Evolutionary conservation across 2,329 filamentous ascomycete genomes (phyloP).

Genomic region (Neofusicoccum sp.): DNA sequence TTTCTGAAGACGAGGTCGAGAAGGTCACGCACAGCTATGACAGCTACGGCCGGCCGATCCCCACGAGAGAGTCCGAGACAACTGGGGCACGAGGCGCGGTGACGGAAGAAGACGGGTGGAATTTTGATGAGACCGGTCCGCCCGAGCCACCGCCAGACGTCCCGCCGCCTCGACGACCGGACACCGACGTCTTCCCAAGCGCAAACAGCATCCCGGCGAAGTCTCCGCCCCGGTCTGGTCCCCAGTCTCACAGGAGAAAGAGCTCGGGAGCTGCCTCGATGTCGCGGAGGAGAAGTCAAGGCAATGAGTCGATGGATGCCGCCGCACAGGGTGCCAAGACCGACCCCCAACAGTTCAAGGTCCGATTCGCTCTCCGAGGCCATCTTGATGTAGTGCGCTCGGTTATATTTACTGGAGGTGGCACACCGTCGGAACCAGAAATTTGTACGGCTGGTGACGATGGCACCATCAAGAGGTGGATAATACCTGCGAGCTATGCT

Average conservation of each 20-base stretch:
- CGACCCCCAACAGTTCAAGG: slow-evolving; percentile 80
- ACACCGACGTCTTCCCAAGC: slow-evolving; percentile 83
- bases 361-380: slow-evolving; percentile 85
- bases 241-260: slow-evolving; percentile 72
- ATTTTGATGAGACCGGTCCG: slow-evolving; percentile 77
- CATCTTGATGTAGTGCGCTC: slow-evolving; percentile 92
- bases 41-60: slow-evolving; percentile 54
- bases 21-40: slow-evolving; percentile 60
- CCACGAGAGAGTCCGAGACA: slow-evolving; percentile 42
- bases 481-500: slow-evolving; percentile 79
- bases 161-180: slow-evolving; percentile 64
- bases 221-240: slow-evolving; percentile 67
- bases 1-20: slow-evolving; percentile 56
- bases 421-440: slow-evolving; percentile 91
- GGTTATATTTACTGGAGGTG: slow-evolving; percentile 94
- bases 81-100: slow-evolving; percentile 37
- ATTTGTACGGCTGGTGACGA: slow-evolving; percentile 96
- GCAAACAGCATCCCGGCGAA: slow-evolving; percentile 76
- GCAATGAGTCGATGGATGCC: slow-evolving; percentile 59
- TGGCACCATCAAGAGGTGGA: slow-evolving; percentile 94
- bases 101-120: slow-evolving; percentile 75
- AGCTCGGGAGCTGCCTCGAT: slow-evolving; percentile 62
- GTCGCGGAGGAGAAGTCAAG: slow-evolving; percentile 62
- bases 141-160: slow-evolving; percentile 56
- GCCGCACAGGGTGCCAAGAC: slow-evolving; percentile 48